Evolutionary conservation across 768 basidiomycete genomes (phyloP), one percentile per base, ranked within the genome.

Genomic region (Arthromyces matolae): DNA sequence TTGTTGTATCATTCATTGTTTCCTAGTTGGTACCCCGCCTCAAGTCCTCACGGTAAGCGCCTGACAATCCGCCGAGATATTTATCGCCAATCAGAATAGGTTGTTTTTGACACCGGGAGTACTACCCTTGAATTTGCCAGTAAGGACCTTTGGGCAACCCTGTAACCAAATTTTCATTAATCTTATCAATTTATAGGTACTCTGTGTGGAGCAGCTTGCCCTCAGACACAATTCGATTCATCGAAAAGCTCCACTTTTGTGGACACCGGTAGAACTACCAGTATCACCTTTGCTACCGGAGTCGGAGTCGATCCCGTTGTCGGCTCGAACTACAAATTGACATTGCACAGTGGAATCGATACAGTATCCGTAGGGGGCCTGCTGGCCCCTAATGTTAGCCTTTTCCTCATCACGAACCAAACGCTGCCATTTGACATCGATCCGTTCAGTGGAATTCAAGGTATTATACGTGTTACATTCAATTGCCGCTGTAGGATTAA

Each of bases 31-130:
- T 20, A 80, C 79, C 2, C 79, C 79, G 8, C 76, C 78, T 2
- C 79, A 81, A 53, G 57, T 54, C 16, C 52, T 73, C 42, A 64
- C 69, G 28, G 73, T 73, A n/a, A n/a, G 50, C 31, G 67, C 55
- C 37, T 29, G 23, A 5, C 32, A 19, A 7, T 18, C 4, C 18
- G 13, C 25, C 39, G 35, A 12, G 19, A 29, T 36, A 38, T 48
- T 2, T 19, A 32, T 32, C 27, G 25, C 19, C 24, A 40, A 18
- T 45, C 29, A 33, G 4, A 7, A 19, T n/a, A 71, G 67, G 79
- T 81, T 39, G 76, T 81, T 10, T 81, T 81, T 62, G 80, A 81
- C 54, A 81, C 80, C 9, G 79, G 79, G 38, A 78, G 75, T 49
- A 59, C 60, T 7, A 67, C 68, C 9, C 66, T 77, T 10, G 76